These are phyloP conservation scores for Trichomonas gallinae DNA, from an alignment of 208 protist genomes.

Conservation along the genomic window DNA sequence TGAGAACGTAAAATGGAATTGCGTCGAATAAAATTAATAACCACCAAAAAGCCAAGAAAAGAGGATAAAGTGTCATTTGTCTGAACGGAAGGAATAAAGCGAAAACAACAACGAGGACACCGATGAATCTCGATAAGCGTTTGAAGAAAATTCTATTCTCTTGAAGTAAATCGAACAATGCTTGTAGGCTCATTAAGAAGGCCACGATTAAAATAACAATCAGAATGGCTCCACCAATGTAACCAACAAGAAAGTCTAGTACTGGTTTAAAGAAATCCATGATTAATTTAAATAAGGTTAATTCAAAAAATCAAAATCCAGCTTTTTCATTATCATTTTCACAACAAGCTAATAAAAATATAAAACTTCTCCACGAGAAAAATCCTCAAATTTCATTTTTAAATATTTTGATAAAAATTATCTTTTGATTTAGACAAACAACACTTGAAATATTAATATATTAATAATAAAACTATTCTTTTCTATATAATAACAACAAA, in stretches of 20 bases:
- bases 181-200: not conserved
- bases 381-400: no score
- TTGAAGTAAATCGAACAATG: not conserved
- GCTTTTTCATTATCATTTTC: no score
- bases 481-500: no score
- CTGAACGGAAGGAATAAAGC: not conserved
- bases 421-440: no score
- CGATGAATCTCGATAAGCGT: not conserved
- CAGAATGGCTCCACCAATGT: not conserved
- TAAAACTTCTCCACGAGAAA: no score
- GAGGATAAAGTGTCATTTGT: not conserved
- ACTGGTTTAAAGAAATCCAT: not conserved
- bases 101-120: not conserved
- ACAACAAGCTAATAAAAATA: no score
- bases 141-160: constrained; percentile 11
- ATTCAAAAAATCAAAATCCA: no score
- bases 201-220: not conserved
- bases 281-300: no score
- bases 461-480: no score
- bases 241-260: not conserved
- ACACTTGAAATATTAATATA: no score
- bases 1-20: not conserved
- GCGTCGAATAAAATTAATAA: not conserved
- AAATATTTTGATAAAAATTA: no score
- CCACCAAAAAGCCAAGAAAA: not conserved